Evolutionary conservation across 345 rosid genomes (phyloP).

Genomic region (Bruguiera parviflora): DNA sequence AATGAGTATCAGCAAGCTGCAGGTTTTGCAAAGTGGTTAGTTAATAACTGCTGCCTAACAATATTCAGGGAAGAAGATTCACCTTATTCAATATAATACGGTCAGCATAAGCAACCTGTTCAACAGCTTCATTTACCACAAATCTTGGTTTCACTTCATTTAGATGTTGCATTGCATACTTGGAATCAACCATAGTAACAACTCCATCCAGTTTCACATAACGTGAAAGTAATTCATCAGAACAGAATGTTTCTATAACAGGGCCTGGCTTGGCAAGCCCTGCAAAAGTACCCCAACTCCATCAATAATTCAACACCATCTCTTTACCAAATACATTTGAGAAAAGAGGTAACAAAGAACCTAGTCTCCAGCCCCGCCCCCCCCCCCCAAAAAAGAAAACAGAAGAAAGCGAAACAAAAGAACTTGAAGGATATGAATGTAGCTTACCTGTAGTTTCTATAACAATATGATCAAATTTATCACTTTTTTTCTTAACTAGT

Average conservation of each 20-base stretch:
- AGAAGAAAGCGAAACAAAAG: background rate
- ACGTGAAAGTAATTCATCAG: constrained; percentile 58
- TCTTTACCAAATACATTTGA: too few relatives aligned
- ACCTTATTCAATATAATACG: constrained; percentile 76
- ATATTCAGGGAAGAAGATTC: constrained; percentile 2
- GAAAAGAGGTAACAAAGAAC: too few relatives aligned
- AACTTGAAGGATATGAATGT: background rate
- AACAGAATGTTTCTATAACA: constrained; percentile 65
- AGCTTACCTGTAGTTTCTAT: constrained; percentile 72
- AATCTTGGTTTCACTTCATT: constrained; percentile 71
- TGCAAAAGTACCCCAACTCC: constrained; percentile 24
- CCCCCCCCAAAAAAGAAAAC: background rate
- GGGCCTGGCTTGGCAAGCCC: constrained; percentile 83
- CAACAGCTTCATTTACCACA: constrained; percentile 75
- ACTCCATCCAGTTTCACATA: constrained; percentile 68
- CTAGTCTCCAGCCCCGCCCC: too few relatives aligned
- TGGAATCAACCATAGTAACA: constrained; percentile 73
- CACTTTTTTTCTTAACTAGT: constrained; percentile 51
- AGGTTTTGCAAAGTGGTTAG: background rate
- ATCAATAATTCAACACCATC: constrained; percentile 3
- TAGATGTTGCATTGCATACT: constrained; percentile 66
- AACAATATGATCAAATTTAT: constrained; percentile 69
- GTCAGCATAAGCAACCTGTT: constrained; percentile 78
- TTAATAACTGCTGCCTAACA: background rate
- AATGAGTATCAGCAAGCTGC: background rate